These are phyloP conservation scores for Aureococcus anophagefferens DNA, from an alignment of 108 stramenopile species.

Conservation along the genomic window DNA sequence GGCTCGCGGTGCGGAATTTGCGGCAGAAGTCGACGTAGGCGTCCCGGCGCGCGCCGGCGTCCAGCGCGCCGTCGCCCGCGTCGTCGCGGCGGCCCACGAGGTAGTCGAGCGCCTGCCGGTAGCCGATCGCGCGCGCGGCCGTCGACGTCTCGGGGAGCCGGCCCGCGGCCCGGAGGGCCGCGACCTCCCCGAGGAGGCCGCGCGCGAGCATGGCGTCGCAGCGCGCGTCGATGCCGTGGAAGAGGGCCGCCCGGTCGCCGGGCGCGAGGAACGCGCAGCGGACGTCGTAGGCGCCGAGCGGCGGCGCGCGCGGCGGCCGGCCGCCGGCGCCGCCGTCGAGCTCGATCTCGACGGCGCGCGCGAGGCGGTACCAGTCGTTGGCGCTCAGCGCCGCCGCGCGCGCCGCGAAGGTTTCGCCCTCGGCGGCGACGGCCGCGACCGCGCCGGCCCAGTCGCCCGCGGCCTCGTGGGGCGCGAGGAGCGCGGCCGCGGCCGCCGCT, in stretches of 20 bases:
- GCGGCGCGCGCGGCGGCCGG: neutral
- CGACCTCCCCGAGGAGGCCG: constrained; percentile 72
- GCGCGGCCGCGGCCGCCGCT: neutral
- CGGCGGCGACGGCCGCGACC: neutral
- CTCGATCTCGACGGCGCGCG: constrained; percentile 73
- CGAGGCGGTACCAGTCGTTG: constrained; percentile 85
- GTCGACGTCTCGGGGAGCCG: constrained; percentile 61
- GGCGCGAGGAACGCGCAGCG: constrained; percentile 90
- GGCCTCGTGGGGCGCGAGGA: neutral
- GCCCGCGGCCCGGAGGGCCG: constrained; percentile 52
- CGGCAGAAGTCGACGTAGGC: constrained; percentile 61
- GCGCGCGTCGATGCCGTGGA: constrained; percentile 65
- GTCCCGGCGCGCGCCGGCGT: constrained; percentile 33
- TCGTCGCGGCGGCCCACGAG: constrained; percentile 28
- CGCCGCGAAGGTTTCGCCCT: constrained; percentile 29
- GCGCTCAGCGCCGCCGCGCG: constrained; percentile 51
- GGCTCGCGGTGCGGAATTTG: constrained; percentile 72
- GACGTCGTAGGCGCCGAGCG: constrained; percentile 59
- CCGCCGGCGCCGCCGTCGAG: constrained; percentile 8
- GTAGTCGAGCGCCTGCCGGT: constrained; percentile 85
- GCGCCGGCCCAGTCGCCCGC: neutral
- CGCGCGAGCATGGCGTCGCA: constrained; percentile 77
- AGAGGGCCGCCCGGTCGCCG: constrained; percentile 71
- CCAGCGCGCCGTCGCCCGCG: constrained; percentile 3
- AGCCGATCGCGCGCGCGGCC: constrained; percentile 76